A percentile compares a stretch with the other conserved stretches of the same genome.
These are phyloP conservation scores for Xylariaceae sp. DNA, from an alignment of 2,329 filamentous ascomycete genomes.

Conservation along the genomic window DNA sequence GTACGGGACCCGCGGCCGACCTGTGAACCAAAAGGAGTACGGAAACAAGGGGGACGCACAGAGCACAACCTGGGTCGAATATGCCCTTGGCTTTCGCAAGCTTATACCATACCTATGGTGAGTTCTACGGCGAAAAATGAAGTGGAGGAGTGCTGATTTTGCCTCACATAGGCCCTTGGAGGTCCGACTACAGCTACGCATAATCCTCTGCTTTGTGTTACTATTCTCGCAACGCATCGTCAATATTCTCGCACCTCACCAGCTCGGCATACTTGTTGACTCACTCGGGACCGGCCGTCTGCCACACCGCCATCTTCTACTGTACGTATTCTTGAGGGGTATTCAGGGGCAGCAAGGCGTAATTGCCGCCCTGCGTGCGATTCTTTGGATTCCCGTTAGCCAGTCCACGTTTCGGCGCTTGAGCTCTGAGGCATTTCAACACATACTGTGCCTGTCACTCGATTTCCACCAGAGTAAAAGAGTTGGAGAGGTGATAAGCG, in stretches of 20 bases:
- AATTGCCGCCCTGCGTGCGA: conserved; percentile 36
- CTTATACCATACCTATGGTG: conserved; percentile 5
- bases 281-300: conserved; percentile 34
- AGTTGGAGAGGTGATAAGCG: conserved; percentile 46
- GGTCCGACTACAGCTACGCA: neutral
- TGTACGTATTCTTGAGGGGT: conserved; percentile 41
- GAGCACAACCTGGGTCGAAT: conserved; percentile 2
- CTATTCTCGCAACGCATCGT: conserved; percentile 1
- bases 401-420: conserved; percentile 40
- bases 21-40: neutral
- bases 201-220: neutral
- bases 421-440: conserved; percentile 41
- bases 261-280: conserved; percentile 1
- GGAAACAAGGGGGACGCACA: conserved; percentile 1
- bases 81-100: conserved; percentile 4
- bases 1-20: neutral
- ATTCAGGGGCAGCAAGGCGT: conserved; percentile 42
- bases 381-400: conserved; percentile 44
- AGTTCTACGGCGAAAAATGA: neutral
- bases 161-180: conserved; percentile 1
- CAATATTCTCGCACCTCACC: conserved; percentile 3
- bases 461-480: conserved; percentile 48
- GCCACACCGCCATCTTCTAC: conserved; percentile 57
- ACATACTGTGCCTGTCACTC: conserved; percentile 41
- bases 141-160: neutral